Base-by-base conservation (phyloP, 768 basidiomycete species). In the Lactarius indigo region DNA sequence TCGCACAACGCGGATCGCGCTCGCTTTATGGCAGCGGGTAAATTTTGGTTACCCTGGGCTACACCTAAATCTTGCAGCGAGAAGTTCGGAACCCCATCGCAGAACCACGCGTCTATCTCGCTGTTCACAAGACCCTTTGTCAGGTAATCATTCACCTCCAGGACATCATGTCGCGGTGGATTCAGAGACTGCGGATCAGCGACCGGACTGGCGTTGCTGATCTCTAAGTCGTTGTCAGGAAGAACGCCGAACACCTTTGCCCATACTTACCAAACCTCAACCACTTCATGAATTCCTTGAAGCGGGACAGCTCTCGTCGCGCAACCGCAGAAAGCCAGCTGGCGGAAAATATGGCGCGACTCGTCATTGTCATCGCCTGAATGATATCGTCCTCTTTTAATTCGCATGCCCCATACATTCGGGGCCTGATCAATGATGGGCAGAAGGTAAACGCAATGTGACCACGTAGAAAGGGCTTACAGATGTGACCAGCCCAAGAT, bases 111-210 rank as follows among this genome's bases (percentile, higher is more conserved):
- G 79, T 93, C 91, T 76, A 94, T 84, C 59, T 81, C 77, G 75
- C 89, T 92, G 61, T 80, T 78, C 61, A 83, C 79, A 54, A 94
- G 82, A 57, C 91, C 90, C 52, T 84, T 85, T 71, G 84, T 85
- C 72, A 94, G 80, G 75, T 94, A 94, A 70, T 86, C 84, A 74
- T 91, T 90, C 60, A 90, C 91, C 80, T 92, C 89, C 60, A 92
- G 79, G 68, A 88, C 82, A 75, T 94, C 92, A 73, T 91, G 85
- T 64, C 85, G 83, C 39, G 84, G 78, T 59, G 81, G 78, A 41
- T 69, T 71, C 63, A 77, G 76, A 68, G 78, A 71, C 57, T 78
- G 82, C 59, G 78, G 75, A 59, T 91, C 90, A 68, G 78, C 79
- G 57, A 80, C 75, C 41, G 84, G 77, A 72, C 85, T 87, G 65